Evolutionary conservation across 139 green algal genomes (phyloP), one percentile per base, ranked within the genome.

Genomic region (Axilococcus clingmanii): DNA sequence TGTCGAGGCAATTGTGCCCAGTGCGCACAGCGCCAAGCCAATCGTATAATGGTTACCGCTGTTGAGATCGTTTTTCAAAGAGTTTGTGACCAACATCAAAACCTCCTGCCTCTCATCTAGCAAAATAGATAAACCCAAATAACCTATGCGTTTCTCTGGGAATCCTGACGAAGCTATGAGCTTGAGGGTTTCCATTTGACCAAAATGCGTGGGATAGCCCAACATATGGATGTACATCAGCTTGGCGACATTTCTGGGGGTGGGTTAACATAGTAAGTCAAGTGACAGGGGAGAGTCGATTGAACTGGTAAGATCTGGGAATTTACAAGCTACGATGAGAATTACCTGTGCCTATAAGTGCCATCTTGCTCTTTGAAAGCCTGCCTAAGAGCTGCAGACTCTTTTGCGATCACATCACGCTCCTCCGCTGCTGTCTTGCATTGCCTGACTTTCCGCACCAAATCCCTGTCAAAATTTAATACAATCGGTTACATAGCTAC

Each of bases 201-300:
- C 93, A 66, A 97, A 99, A 67, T 99, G 93, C 4, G 92, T 97
- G 8, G 92, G 86, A 57, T 99, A 97, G 16, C 93, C 93, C 41
- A 99, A 78, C 92, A 99, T 99, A 75, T 98, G 93, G 28, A 98
- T 94, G 63, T 94, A 99, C 90, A 99, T 95, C 9, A 99, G 82
- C 78, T 99, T 99, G 43, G 91, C 89, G 5, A 98, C 86, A 68
- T 96, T 98, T 20, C 93, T 74, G 64, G 89, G 80, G 20, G n/a
- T n/a, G n/a, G 30, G 47, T 48, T 6, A 38, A 7, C 20, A 48
- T 1, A 19, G n/a, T 9, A 38, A 9, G 33, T 38, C 12, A 9
- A 48, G 29, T n/a, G n/a, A n/a, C n/a, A n/a, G n/a, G n/a, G n/a
- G n/a, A n/a, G n/a, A n/a, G 12, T 38, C 12, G 33, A 38, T 17